Base-by-base conservation (phyloP, 2,329 filamentous ascomycete genomes). In the Sarocladium strictum region DNA sequence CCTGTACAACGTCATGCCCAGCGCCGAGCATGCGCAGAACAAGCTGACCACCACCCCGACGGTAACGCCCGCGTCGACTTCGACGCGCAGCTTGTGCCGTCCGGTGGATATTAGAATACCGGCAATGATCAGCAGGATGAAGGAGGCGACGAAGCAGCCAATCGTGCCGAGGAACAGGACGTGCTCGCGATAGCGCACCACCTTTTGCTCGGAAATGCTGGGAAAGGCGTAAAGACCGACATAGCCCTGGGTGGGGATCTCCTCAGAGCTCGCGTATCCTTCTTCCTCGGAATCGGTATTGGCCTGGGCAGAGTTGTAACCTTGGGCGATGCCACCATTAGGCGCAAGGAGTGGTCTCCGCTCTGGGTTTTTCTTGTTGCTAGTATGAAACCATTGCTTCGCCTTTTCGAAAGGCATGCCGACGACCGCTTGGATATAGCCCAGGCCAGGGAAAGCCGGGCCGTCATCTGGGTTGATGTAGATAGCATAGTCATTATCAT, bases 11-110 rank as follows among this genome's bases (percentile, higher is more conserved):
- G 81, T 77, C 65, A 80, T 76, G 32, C 78, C 81, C 6, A 89
- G 73, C 1, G 78, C 86, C 12, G 79, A 72, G 47, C 83, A 80
- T 0, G 81, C 82, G 61, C 84, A 84, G 57, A 84, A 76, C 38
- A 91, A 66, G 58, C 85, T 88, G 27, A 81, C 75, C 29, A 88
- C 76, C 15, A 87, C 83, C 10, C 87, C 88, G 38, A 89, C 75
- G 1, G 88, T 76, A 2, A 89, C 86, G 9, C 85, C 88, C 0
- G 81, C 81, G 62, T 92, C 87, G 3, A 93, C 89, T 66, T 89
- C 83, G n/a, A 83, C 76, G 3, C 80, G 76, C 59, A 86, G 76
- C 65, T 81, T 86, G 64, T 83, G 85, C 47, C 81, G 77, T 9
- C 87, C 88, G 1, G 89, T 89, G 14, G 75, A 71, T 29, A 88